Evolutionary conservation across 2,329 filamentous ascomycete species (phyloP), one percentile per base, ranked within the genome.

Genomic region (Trichothecium roseum): DNA sequence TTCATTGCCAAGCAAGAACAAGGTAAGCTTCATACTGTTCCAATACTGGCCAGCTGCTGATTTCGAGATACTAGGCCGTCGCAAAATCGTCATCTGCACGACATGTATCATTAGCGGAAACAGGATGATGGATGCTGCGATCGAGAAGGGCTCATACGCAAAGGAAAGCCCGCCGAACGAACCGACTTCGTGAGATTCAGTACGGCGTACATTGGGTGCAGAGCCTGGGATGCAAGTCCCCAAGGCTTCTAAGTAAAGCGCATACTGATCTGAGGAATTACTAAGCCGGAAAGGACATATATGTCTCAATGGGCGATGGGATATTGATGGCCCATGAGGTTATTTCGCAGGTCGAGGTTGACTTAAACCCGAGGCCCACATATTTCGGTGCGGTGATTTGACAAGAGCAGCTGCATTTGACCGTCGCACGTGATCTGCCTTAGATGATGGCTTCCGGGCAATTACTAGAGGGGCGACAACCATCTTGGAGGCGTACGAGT

Each of bases 101-200:
- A 98, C 91, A 13, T 84, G 84, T 36, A 81, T 98, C 29, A 77
- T 96, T 40, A 94, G 78, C 61, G 91, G 93, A 18, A 84, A 89
- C 56, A 78, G 72, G 51, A 84, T 95, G 63, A 88, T 98, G 71
- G 82, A 85, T 33, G 78, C 81, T 32, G 86, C 83, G 37, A 80
- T 89, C 47, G 85, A 91, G 65, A 81, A 70, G 52, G 69, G 64
- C 32, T 73, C 69, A 18, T 83, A 79, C 55, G 68, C 66, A 29
- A 69, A 58, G 45, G 62, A 66, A 35, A 43, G 36, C 35, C 40
- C 38, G 36, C 48, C 29, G 20, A 24, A 10, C 20, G 20, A 24
- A 10, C 10, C 20, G 20, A 10, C 20, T 24, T 24, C 20, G 20
- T 24, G 20, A 24, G 20, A 10, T 10, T 24, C 20, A 24, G 10